A percentile compares a stretch with the other conserved stretches of the same genome.
These are phyloP conservation scores for Cytidiella melzeri DNA, from an alignment of 768 basidiomycete genomes.

Conservation along the genomic window DNA sequence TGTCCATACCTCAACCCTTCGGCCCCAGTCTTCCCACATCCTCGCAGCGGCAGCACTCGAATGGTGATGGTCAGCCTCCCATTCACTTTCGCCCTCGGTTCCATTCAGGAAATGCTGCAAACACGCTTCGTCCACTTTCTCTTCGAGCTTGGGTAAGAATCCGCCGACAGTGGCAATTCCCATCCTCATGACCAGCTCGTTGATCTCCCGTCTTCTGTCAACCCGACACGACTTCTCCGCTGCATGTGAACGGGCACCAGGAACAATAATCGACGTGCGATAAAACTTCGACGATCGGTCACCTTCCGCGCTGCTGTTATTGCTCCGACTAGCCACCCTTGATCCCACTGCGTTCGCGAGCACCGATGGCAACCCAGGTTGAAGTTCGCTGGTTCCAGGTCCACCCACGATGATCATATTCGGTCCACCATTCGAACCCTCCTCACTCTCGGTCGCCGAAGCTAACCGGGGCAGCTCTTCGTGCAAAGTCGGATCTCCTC, in stretches of 20 bases:
- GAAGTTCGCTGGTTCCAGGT: slow-evolving; percentile 21
- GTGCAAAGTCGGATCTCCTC: slow-evolving; percentile 47
- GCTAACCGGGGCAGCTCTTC: slow-evolving; percentile 59
- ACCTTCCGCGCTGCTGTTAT: slow-evolving; percentile 12
- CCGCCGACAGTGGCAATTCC: slow-evolving; percentile 75
- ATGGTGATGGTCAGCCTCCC: not conserved
- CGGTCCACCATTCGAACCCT: slow-evolving; percentile 12
- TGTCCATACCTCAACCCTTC: slow-evolving; percentile 61
- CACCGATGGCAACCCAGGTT: slow-evolving; percentile 30
- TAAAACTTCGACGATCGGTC: slow-evolving; percentile 40
- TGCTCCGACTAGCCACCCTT: slow-evolving; percentile 12
- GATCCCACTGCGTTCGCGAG: slow-evolving; percentile 23
- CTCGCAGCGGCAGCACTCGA: slow-evolving; percentile 19
- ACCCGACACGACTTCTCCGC: slow-evolving; percentile 55
- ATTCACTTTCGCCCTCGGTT: slow-evolving; percentile 18
- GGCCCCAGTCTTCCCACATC: slow-evolving; percentile 65
- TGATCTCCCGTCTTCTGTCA: slow-evolving; percentile 63
- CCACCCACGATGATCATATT: slow-evolving; percentile 46
- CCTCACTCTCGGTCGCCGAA: slow-evolving; percentile 30
- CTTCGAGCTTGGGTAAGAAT: slow-evolving; percentile 37
- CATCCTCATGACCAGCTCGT: slow-evolving; percentile 81
- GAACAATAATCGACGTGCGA: slow-evolving; percentile 66
- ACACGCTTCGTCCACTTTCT: slow-evolving; percentile 9
- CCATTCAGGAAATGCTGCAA: slow-evolving; percentile 6
- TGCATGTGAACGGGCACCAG: slow-evolving; percentile 44